Percentiles rank a stretch among this genome's conserved stretches.
These are phyloP conservation scores for Aspergillus panamensis DNA, from an alignment of 495 filamentous ascomycete genomes.

Conservation along the genomic window DNA sequence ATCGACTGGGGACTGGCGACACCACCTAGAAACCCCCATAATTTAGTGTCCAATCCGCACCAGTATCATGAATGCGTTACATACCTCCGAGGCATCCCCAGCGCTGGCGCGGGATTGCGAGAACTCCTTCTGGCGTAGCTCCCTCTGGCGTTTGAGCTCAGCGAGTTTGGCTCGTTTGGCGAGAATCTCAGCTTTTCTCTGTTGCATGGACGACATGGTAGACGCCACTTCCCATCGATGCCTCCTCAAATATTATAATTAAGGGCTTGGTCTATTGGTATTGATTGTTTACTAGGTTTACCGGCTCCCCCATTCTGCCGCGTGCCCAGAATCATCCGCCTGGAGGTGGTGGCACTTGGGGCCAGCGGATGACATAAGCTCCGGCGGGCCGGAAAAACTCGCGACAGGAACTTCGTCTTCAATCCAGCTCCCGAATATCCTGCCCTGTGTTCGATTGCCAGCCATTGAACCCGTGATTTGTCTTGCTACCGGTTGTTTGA, in stretches of 20 bases:
- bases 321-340: conserved; percentile 11
- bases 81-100: conserved; percentile 55
- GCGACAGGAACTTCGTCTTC: conserved; percentile 47
- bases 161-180: conserved; percentile 93
- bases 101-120: conserved; percentile 59
- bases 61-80: not conserved
- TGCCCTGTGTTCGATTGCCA: conserved; percentile 27
- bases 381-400: conserved; percentile 51
- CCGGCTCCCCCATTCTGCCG: conserved; percentile 8
- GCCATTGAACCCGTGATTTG: conserved; percentile 43
- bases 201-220: conserved; percentile 60
- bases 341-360: conserved; percentile 6
- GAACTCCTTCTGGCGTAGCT: conserved; percentile 72
- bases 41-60: not conserved
- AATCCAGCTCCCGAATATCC: conserved; percentile 25
- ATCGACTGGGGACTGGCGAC: conserved; percentile 64
- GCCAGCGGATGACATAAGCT: conserved; percentile 45
- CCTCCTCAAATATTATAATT: conserved; percentile 23
- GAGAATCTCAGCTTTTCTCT: conserved; percentile 88
- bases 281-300: not conserved
- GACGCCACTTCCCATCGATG: not conserved
- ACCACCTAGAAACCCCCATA: conserved; percentile 47
- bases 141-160: conserved; percentile 89
- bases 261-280: too few species aligned
- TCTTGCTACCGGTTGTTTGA: conserved; percentile 34